Conservation (phyloP, 768 basidiomycete species). For the Boletus tylopilopsis region DNA sequence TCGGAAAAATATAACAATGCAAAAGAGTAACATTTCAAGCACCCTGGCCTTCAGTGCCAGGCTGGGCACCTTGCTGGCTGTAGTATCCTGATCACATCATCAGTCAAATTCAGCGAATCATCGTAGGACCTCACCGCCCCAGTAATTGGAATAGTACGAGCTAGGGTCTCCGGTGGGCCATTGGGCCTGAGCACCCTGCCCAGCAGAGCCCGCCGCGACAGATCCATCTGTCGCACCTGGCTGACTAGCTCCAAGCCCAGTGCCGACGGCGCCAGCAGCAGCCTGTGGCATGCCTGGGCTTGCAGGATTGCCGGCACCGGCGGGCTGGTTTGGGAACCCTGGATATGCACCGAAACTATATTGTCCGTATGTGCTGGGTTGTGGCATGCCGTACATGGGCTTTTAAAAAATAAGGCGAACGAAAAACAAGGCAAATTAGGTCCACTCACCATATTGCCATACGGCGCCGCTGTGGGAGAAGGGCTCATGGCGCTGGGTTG, state of each 20-base stretch:
- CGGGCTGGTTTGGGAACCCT: slow-evolving; percentile 60
- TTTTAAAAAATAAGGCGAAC: slow-evolving; percentile 25
- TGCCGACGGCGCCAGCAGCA: slow-evolving; percentile 50
- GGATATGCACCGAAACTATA: slow-evolving; percentile 75
- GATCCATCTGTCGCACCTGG: slow-evolving; percentile 54
- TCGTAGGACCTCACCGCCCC: slow-evolving; percentile 58
- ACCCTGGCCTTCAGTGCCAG: slow-evolving; percentile 50
- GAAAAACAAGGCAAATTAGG: background rate
- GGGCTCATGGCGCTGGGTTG: slow-evolving; percentile 56
- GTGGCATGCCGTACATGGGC: slow-evolving; percentile 91
- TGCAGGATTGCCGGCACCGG: slow-evolving; percentile 44
- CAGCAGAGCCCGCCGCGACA: slow-evolving; percentile 44
- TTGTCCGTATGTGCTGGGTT: slow-evolving; percentile 69
- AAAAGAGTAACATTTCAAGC: slow-evolving; percentile 27
- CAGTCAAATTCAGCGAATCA: slow-evolving; percentile 4
- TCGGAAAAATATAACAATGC: slow-evolving; percentile 24
- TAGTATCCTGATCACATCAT: slow-evolving; percentile 64
- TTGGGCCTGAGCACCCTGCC: slow-evolving; percentile 64
- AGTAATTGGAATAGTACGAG: slow-evolving; percentile 77
- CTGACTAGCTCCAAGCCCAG: slow-evolving; percentile 52
- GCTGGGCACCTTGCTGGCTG: slow-evolving; percentile 67
- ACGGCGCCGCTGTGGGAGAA: slow-evolving; percentile 56
- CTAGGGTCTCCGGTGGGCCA: slow-evolving; percentile 74
- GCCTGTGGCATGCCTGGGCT: slow-evolving; percentile 53
- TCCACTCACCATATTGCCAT: slow-evolving; percentile 68